phyloP scores from a whole-genome alignment of 1,284 basidiomycete genomes.

The Abortiporus biennis region DNA sequence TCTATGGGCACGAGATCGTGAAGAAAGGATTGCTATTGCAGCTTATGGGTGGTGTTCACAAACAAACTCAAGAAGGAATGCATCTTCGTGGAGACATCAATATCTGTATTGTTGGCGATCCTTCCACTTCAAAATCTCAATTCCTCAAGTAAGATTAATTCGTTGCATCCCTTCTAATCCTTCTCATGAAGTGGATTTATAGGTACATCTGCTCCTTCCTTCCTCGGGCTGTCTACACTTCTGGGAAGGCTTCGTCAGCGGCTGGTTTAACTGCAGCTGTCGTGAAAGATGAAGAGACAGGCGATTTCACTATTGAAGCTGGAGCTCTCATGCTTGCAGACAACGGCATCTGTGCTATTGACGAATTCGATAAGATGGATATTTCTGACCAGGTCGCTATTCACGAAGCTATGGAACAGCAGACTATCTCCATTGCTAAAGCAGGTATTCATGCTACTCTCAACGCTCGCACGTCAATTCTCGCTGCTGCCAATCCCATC shows the following conservation, averaged over 20 bases:
- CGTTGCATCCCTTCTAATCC: background rate
- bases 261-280: conserved; percentile 99
- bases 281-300: conserved; percentile 97
- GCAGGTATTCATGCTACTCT: conserved; percentile 98
- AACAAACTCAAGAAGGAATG: conserved; percentile 95
- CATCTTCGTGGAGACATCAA: conserved; percentile 97
- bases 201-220: conserved; percentile 99
- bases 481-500: conserved; percentile 97
- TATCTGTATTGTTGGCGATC: conserved; percentile 97
- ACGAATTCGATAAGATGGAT: conserved; percentile 99
- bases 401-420: conserved; percentile 99
- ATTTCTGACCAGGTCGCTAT: conserved; percentile 98
- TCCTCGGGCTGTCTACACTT: conserved; percentile 97
- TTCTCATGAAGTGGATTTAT: conserved; percentile 2
- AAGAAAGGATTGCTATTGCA: conserved; percentile 98
- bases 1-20: conserved; percentile 97
- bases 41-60: conserved; percentile 99
- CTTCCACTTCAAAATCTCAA: conserved; percentile 95
- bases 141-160: conserved; percentile 83
- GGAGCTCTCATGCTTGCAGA: conserved; percentile 99
- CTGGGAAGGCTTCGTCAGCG: conserved; percentile 97
- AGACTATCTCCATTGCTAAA: conserved; percentile 99
- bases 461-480: conserved; percentile 95
- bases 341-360: conserved; percentile 99
- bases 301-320: conserved; percentile 99